Evolutionary conservation across 208 protist genomes (phyloP).

Genomic region (Phytomonas francai): DNA sequence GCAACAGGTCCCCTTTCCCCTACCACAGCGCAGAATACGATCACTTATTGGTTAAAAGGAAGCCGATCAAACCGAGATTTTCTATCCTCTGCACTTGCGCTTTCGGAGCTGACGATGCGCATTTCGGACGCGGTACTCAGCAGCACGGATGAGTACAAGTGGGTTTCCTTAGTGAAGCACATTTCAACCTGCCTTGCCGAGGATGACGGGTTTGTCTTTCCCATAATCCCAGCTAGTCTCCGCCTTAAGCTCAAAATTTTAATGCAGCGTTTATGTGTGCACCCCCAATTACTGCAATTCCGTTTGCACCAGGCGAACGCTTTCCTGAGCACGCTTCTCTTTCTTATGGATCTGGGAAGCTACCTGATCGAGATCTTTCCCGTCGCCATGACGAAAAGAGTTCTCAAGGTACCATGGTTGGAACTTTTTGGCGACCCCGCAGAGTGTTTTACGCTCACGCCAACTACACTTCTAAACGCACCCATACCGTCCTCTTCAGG

Average conservation of each 20-base stretch:
- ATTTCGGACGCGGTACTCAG: not conserved
- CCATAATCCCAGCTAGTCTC: constrained; percentile 34
- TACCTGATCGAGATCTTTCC: constrained; percentile 19
- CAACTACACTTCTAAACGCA: not conserved
- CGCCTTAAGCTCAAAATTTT: constrained; percentile 26
- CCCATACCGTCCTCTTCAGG: not conserved
- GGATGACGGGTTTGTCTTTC: constrained; percentile 47
- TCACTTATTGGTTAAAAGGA: constrained; percentile 1
- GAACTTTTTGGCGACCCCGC: constrained; percentile 18
- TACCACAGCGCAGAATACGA: constrained; percentile 15
- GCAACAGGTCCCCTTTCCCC: constrained; percentile 15
- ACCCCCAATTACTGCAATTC: constrained; percentile 19
- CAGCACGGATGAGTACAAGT: not conserved
- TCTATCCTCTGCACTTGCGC: not conserved
- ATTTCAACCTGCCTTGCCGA: constrained; percentile 28
- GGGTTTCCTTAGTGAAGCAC: constrained; percentile 16
- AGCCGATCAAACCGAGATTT: not conserved
- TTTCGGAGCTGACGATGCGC: not conserved
- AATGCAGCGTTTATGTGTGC: constrained; percentile 27
- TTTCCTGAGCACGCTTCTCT: constrained; percentile 43
- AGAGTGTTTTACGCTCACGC: not conserved
- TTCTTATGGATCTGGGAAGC: constrained; percentile 37
- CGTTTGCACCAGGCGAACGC: constrained; percentile 24
- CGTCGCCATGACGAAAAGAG: constrained; percentile 15
- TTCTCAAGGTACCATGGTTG: constrained; percentile 27